Evolutionary conservation across 179 eudicot species (phyloP).

Genomic region (Pouteria campechiana): DNA sequence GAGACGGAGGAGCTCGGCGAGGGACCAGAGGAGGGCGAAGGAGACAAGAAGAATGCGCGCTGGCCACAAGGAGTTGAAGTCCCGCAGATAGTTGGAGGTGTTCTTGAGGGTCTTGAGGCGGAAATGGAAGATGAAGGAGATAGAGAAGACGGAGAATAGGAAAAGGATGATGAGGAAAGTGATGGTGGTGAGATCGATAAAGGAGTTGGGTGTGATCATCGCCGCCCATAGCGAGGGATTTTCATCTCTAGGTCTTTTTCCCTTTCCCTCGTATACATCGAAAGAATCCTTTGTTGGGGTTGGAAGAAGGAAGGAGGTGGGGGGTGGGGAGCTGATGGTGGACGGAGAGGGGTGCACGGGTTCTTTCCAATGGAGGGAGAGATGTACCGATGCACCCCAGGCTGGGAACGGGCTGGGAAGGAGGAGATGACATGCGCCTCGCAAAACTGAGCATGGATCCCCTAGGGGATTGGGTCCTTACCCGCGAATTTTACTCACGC

Average conservation of each 20-base stretch:
- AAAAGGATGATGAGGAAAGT: conserved; percentile 23
- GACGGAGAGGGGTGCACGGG: not conserved
- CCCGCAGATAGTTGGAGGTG: conserved; percentile 20
- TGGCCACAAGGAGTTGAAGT: conserved; percentile 47
- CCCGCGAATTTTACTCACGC: no score
- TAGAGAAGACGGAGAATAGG: conserved; percentile 35
- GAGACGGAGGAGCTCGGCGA: conserved; percentile 33
- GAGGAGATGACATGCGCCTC: conserved; percentile 3
- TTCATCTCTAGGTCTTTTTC: not conserved
- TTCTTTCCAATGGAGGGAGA: not conserved
- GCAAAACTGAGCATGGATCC: no score
- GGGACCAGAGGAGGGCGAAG: conserved; percentile 31
- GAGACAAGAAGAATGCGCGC: conserved; percentile 43
- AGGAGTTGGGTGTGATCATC: conserved; percentile 12
- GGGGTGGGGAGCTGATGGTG: conserved; percentile 1
- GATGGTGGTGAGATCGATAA: conserved; percentile 32
- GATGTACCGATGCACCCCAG: conserved; percentile 4
- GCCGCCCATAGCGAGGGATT: conserved; percentile 11
- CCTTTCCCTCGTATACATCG: not conserved
- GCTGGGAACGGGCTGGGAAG: not conserved
- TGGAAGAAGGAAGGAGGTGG: not conserved
- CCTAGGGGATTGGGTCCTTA: not conserved
- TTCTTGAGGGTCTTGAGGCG: conserved; percentile 32
- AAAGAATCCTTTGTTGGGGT: not conserved
- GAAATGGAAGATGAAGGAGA: conserved; percentile 37